These are phyloP conservation scores for Pleurotus pulmonarius DNA, from an alignment of 768 basidiomycete genomes.

Conservation along the genomic window DNA sequence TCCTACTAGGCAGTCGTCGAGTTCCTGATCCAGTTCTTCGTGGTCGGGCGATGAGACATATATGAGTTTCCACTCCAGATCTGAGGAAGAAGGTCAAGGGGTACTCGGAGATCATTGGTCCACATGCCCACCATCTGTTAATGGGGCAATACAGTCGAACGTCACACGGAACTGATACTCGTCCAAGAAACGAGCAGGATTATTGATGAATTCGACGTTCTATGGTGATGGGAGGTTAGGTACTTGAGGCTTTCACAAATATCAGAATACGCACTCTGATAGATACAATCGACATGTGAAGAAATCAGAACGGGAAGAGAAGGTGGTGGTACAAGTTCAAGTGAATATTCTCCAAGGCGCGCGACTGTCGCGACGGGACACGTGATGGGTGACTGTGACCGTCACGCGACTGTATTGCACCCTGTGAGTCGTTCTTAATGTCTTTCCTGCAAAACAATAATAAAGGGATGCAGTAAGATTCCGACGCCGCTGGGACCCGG, in stretches of 20 bases:
- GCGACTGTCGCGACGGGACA: not conserved
- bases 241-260: not conserved
- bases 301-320: not conserved
- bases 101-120: not conserved
- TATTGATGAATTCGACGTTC: constrained; percentile 91
- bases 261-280: constrained; percentile 47
- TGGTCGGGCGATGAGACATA: constrained; percentile 94
- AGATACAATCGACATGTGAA: constrained; percentile 66
- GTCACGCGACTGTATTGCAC: not conserved
- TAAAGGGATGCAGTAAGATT: not conserved
- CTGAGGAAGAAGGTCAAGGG: constrained; percentile 32
- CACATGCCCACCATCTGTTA: constrained; percentile 70
- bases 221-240: constrained; percentile 19
- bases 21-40: constrained; percentile 91
- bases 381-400: not conserved
- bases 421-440: too few species aligned
- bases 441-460: not conserved
- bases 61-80: constrained; percentile 97
- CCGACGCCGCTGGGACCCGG: not conserved
- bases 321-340: not conserved
- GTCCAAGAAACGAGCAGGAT: constrained; percentile 89
- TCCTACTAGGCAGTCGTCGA: constrained; percentile 96
- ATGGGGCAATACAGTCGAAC: constrained; percentile 91
- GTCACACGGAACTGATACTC: constrained; percentile 92
- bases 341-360: not conserved